These are phyloP conservation scores for Herpetomonas tarakana DNA, from an alignment of 208 protist species.

Conservation along the genomic window DNA sequence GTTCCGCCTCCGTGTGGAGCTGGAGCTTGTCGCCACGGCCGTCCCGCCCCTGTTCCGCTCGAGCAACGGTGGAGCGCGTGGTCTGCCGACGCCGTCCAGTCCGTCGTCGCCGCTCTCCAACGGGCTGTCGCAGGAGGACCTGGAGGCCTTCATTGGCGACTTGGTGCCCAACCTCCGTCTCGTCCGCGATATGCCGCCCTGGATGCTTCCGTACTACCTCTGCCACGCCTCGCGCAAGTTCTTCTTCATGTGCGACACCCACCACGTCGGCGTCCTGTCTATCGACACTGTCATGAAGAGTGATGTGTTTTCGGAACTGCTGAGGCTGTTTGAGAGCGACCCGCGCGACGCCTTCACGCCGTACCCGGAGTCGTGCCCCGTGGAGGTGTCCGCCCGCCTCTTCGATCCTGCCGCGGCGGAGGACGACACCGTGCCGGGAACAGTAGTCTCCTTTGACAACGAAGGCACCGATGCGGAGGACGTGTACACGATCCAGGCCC, in stretches of 20 bases:
- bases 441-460: conserved; percentile 57
- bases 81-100: conserved; percentile 45
- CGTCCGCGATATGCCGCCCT: conserved; percentile 78
- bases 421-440: conserved; percentile 69
- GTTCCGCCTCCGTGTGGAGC: conserved; percentile 76
- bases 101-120: conserved; percentile 76
- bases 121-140: conserved; percentile 75
- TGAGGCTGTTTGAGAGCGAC: conserved; percentile 89
- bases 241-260: conserved; percentile 92
- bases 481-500: conserved; percentile 64
- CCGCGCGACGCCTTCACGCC: conserved; percentile 58
- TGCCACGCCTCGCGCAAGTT: conserved; percentile 91
- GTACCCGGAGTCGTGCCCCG: conserved; percentile 65
- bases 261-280: conserved; percentile 60
- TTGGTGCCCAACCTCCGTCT: conserved; percentile 77
- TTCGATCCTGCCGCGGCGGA: conserved; percentile 21
- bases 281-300: conserved; percentile 85
- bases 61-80: no score
- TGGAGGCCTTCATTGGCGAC: conserved; percentile 75
- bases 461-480: conserved; percentile 54
- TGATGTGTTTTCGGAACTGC: conserved; percentile 86
- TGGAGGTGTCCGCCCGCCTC: conserved; percentile 61
- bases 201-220: conserved; percentile 88
- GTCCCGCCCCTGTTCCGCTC: conserved; percentile 38
- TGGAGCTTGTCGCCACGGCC: conserved; percentile 59